A percentile compares a stretch with the other conserved stretches of the same genome.
Conservation (phyloP, 2,329 filamentous ascomycete species). For the Onygena corvina region DNA sequence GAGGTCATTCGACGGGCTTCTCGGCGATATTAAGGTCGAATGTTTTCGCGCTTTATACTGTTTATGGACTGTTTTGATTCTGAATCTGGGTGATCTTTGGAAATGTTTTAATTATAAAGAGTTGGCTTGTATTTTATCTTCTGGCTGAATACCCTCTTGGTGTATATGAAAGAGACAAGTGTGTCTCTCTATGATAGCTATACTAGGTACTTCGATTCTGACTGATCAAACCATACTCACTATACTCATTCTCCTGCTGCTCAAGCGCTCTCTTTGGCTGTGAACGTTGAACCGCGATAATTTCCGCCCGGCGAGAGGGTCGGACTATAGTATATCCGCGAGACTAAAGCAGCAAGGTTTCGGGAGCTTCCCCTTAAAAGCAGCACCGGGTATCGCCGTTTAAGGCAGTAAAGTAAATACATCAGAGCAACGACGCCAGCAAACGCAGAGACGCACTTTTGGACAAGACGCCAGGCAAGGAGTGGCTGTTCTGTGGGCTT, state of each 20-base stretch:
- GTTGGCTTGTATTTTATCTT: not conserved
- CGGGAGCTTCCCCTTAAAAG: not conserved
- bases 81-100: not conserved
- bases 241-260: too few relatives aligned
- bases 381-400: not conserved
- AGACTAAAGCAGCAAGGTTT: not conserved
- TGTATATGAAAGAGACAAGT: not conserved
- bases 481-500: not conserved
- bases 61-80: not conserved
- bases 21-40: constrained; percentile 23
- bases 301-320: too few relatives aligned
- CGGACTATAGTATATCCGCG: not conserved
- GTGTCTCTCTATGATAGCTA: not conserved
- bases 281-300: too few relatives aligned
- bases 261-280: too few relatives aligned
- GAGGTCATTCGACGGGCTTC: constrained; percentile 25
- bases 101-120: not conserved
- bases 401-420: not conserved
- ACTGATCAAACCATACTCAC: not conserved
- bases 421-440: not conserved
- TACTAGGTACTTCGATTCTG: not conserved
- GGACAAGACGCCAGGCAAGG: not conserved
- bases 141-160: constrained; percentile 1
- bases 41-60: not conserved
- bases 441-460: not conserved